Evolutionary conservation across 129 eudicot genomes (phyloP), one percentile per base, ranked within the genome.

Genomic region (Silybum marianum): DNA sequence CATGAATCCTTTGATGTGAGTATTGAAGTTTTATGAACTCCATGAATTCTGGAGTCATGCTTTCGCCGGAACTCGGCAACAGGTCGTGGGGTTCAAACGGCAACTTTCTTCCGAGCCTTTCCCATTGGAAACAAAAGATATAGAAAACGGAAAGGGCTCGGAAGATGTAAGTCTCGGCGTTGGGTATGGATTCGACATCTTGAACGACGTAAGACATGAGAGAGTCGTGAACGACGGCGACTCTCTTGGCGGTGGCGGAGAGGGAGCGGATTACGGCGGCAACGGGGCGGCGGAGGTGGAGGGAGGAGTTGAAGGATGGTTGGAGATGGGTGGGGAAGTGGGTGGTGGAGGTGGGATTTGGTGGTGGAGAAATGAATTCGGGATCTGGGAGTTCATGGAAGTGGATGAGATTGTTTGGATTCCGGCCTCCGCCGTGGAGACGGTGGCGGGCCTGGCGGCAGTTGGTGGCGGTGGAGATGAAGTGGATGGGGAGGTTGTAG

Each of bases 401-500:
- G 13, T 40, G 48, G 13, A 40, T 40, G 13, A 40, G 42, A 8
- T 38, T 38, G 42, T 38, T 9, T 14, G 85, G 76, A 78, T 74
- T 46, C 72, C 69, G 46, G 16, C 83, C 6, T 6, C 36, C 36
- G 36, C 6, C 83, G 28, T 77, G 70, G 77, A 78, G 6, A 4
- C 89, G 83, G 30, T 51, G 69, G 48, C 68, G 73, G 48, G 81
- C 81, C 42, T 82, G 89, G 69, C 30, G 83, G 86, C 12, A 40
- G 75, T 86, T 86, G 51, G 73, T 72, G 80, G 86, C 25, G 51
- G 84, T 39, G 70, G 79, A 62, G 58, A 74, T 74, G 71, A 12
- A 82, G 71, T 81, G 84, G 39, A 86, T 69, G n/a, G 86, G 84
- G 25, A 86, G 67, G 54, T 65, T 32, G 75, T 78, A 82, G 86